Conservation (phyloP, 2,329 filamentous ascomycete genomes). For the Sarocladium oryzae region DNA sequence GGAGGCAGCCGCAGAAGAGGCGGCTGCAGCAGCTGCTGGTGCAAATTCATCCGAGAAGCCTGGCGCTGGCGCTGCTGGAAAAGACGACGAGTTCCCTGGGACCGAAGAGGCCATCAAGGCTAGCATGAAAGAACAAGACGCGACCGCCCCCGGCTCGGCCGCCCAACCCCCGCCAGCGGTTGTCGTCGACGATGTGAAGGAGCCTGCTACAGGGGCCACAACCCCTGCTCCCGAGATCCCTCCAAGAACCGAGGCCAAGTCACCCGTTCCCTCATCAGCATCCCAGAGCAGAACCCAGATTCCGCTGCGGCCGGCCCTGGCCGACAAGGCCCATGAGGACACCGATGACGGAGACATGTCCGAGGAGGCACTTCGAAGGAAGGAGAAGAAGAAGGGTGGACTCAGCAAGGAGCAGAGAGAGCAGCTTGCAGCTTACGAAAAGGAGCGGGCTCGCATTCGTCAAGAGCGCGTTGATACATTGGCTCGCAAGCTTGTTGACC, state of each 20-base stretch:
- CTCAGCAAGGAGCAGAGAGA: constrained; percentile 90
- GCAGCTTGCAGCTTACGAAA: constrained; percentile 80
- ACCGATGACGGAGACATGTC: constrained; percentile 58
- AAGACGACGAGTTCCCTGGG: constrained; percentile 47
- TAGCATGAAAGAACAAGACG: constrained; percentile 39
- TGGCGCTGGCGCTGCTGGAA: constrained; percentile 13
- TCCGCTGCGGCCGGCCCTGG: constrained; percentile 76
- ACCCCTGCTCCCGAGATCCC: constrained; percentile 16
- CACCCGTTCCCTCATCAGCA: constrained; percentile 35
- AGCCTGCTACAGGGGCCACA: constrained; percentile 14
- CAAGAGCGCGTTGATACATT: constrained; percentile 86
- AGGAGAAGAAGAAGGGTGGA: constrained; percentile 80
- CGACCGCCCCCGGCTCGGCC: constrained; percentile 21
- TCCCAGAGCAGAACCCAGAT: constrained; percentile 47
- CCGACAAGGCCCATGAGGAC: constrained; percentile 68
- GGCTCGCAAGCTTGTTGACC: constrained; percentile 77
- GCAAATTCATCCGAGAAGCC: constrained; percentile 5
- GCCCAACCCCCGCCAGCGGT: constrained; percentile 27
- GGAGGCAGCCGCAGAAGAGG: constrained; percentile 45
- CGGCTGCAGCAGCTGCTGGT: constrained; percentile 40
- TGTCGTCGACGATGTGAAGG: constrained; percentile 34
- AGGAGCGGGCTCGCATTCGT: constrained; percentile 74
- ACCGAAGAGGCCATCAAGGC: constrained; percentile 51
- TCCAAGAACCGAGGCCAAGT: constrained; percentile 28
- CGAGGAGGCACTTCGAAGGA: constrained; percentile 32